Conservation (phyloP, 768 basidiomycete species). For the Leccinum olivaceopallidum region DNA sequence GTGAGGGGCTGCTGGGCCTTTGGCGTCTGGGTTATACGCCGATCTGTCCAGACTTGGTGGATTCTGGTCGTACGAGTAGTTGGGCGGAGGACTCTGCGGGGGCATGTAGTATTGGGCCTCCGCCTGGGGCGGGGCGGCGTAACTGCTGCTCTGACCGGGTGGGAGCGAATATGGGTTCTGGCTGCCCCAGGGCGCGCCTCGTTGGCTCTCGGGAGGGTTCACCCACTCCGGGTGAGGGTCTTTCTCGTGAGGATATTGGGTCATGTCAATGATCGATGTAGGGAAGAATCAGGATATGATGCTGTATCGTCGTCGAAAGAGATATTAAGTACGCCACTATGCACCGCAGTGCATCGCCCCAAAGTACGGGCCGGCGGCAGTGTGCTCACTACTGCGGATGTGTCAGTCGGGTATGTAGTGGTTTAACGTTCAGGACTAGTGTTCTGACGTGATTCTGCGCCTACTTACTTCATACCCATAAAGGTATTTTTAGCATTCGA, state of each 20-base stretch:
- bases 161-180: constrained; percentile 4
- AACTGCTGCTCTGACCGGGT: background rate
- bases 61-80: constrained; percentile 8
- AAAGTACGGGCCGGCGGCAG: too few species aligned
- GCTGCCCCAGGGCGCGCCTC: constrained; percentile 13
- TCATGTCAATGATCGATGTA: constrained; percentile 14
- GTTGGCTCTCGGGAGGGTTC: background rate
- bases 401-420: too few species aligned
- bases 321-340: background rate
- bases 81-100: constrained; percentile 16
- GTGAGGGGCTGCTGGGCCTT: background rate
- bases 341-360: too few species aligned
- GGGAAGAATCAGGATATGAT: background rate
- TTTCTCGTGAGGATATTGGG: constrained; percentile 29
- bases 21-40: background rate
- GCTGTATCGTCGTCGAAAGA: background rate
- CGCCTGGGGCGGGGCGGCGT: constrained; percentile 2
- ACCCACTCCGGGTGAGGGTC: constrained; percentile 19
- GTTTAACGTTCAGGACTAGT: too few species aligned
- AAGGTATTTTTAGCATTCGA: too few species aligned
- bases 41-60: constrained; percentile 1
- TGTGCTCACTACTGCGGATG: too few species aligned
- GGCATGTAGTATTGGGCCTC: constrained; percentile 2
- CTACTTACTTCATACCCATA: too few species aligned
- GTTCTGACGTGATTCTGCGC: too few species aligned